These are phyloP conservation scores for Narthecium ossifragum DNA, from an alignment of 106 monocot genomes.

Conservation along the genomic window DNA sequence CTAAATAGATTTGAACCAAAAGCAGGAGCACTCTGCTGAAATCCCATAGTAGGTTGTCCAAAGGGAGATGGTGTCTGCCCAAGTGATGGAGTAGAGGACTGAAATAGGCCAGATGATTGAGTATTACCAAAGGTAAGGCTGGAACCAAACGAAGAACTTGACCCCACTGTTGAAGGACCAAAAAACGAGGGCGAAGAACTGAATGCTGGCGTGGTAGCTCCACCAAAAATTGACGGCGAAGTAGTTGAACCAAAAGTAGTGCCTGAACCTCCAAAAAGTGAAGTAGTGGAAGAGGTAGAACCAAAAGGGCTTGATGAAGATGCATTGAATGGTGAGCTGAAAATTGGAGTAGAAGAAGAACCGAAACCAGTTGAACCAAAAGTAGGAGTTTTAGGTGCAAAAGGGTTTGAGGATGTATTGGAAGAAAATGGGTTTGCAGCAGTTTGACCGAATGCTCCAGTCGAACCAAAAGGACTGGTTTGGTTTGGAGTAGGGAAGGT, in stretches of 20 bases:
- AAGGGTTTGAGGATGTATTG: slow-evolving; percentile 42
- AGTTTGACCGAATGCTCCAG: slow-evolving; percentile 63
- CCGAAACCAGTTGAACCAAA: slow-evolving; percentile 72
- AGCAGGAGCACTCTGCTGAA: slow-evolving; percentile 40
- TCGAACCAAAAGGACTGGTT: slow-evolving; percentile 63
- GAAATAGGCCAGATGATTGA: slow-evolving; percentile 77
- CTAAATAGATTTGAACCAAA: slow-evolving; percentile 61
- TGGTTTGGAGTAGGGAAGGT: slow-evolving; percentile 39
- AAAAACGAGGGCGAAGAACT: slow-evolving; percentile 47
- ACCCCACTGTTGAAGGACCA: slow-evolving; percentile 40
- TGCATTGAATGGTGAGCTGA: slow-evolving; percentile 53
- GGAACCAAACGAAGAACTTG: slow-evolving; percentile 63
- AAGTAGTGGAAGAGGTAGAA: slow-evolving; percentile 41
- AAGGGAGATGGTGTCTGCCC: slow-evolving; percentile 62
- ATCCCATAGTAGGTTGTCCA: slow-evolving; percentile 59
- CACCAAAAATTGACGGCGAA: slow-evolving; percentile 53
- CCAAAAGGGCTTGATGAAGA: slow-evolving; percentile 72
- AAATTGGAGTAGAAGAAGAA: slow-evolving; percentile 46
- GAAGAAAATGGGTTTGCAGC: slow-evolving; percentile 57
- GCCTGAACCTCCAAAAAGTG: slow-evolving; percentile 47
- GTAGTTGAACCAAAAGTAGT: slow-evolving; percentile 42
- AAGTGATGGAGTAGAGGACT: slow-evolving; percentile 55
- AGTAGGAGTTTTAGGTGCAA: slow-evolving; percentile 54
- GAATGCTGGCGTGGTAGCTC: slow-evolving; percentile 41
- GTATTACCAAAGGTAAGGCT: slow-evolving; percentile 60